Evolutionary conservation across 2,329 filamentous ascomycete species (phyloP), one percentile per base, ranked within the genome.

Genomic region (Akanthomyces dipterigenus): DNA sequence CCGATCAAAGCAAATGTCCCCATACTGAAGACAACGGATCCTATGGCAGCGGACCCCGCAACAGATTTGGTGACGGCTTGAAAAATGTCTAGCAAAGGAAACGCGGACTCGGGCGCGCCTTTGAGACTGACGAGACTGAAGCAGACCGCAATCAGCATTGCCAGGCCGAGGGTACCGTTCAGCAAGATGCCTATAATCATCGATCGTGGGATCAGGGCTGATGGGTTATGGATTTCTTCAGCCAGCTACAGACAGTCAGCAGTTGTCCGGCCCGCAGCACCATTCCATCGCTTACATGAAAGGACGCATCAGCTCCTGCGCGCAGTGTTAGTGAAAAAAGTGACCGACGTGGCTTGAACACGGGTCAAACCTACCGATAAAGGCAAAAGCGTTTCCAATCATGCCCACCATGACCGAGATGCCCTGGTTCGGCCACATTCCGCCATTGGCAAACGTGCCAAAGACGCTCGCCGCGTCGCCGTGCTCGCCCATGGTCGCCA

Each of bases 71-170:
- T 80, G 1, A 78, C 78, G 42, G 82, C 77, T 63, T 76, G 76
- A 63, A 85, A 85, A 24, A 86, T 77, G 54, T 84, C 76, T 67
- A 88, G 85, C 64, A 85, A 84, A 0, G 85, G 83, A 49, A 82
- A 83, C 0, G 50, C 49, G 45, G 49, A 58, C 45, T 50, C 34
- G 16, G 46, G 34, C 76, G 77, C 0, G 81, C 82, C 0, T 75
- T 74, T 0, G 76, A 77, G 0, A 81, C 68, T 1, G 78, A 75
- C 0, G 67, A 68, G 14, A 78, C 73, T 11, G 81, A 85, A 86
- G 11, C 82, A 75, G 36, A 83, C 72, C 1, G 80, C 80, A n/a
- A 85, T 73, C 16, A 84, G 66, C 75, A 85, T 82, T 14, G 78
- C 74, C 50, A 85, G 81, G 0, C 83, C 84, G 0, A 82, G 70